phyloP scores from a whole-genome alignment of 768 basidiomycete genomes.

The Stropharia rugosoannulata region DNA sequence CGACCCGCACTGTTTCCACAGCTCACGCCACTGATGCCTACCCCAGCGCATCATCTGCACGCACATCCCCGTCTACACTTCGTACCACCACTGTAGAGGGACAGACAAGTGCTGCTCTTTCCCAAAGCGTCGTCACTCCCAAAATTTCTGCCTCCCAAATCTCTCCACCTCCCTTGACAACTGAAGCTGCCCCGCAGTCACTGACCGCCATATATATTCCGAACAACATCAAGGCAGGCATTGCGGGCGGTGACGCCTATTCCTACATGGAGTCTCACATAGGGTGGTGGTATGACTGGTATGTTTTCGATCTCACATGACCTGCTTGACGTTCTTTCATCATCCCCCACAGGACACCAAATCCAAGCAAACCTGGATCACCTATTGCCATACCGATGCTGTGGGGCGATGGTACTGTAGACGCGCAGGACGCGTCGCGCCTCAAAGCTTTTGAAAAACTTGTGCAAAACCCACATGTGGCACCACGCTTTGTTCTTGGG shows the following conservation, averaged over 20 bases:
- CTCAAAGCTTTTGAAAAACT: constrained; percentile 35
- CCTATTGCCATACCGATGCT: constrained; percentile 46
- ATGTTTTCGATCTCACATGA: not conserved
- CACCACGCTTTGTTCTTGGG: constrained; percentile 37
- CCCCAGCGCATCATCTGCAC: not conserved
- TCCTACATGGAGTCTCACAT: constrained; percentile 38
- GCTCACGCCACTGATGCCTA: not conserved
- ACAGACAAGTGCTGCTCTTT: too few species aligned
- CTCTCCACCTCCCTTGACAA: not conserved
- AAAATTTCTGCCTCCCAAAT: not conserved
- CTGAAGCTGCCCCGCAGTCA: constrained; percentile 8
- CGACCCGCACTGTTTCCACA: not conserved
- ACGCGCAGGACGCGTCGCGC: constrained; percentile 37
- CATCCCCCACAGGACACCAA: constrained; percentile 31
- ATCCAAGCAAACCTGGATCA: constrained; percentile 36
- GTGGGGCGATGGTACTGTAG: constrained; percentile 42
- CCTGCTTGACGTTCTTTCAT: not conserved
- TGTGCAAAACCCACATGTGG: constrained; percentile 16
- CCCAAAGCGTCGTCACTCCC: not conserved
- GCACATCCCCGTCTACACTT: not conserved
- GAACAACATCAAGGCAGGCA: constrained; percentile 45
- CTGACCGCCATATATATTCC: constrained; percentile 29
- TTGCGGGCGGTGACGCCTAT: constrained; percentile 44
- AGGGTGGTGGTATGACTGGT: constrained; percentile 54
- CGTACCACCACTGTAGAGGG: too few species aligned